phyloP scores from a whole-genome alignment of 805 yeast genomes.

The Zygotorulaspora danielsina region DNA sequence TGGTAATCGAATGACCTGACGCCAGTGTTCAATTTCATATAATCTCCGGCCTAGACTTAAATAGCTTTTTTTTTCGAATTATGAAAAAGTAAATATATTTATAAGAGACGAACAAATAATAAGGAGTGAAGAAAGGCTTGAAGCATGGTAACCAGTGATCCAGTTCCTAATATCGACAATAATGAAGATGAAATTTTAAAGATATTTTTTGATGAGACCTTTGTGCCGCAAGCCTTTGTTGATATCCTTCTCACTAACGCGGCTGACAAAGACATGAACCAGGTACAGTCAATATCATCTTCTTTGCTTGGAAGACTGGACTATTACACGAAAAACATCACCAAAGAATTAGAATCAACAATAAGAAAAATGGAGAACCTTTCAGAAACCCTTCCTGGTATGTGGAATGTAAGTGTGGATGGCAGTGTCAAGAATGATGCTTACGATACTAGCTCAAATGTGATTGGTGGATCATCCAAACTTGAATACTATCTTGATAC shows the following conservation, averaged over 20 bases:
- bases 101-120: too few relatives aligned
- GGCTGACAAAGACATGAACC: conserved; percentile 31
- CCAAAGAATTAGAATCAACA: conserved; percentile 49
- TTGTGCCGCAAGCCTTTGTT: conserved; percentile 59
- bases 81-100: too few relatives aligned
- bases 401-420: conserved; percentile 24
- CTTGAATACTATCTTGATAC: conserved; percentile 64
- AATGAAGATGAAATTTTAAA: conserved; percentile 43
- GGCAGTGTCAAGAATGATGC: conserved; percentile 13
- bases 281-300: conserved; percentile 47
- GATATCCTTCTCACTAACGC: conserved; percentile 55
- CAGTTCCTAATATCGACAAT: background rate
- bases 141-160: too few relatives aligned
- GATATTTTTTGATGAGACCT: conserved; percentile 66
- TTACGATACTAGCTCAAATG: conserved; percentile 23
- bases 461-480: conserved; percentile 46
- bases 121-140: too few relatives aligned
- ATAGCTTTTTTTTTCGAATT: too few relatives aligned
- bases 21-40: too few relatives aligned
- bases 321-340: conserved; percentile 55
- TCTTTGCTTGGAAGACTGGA: conserved; percentile 56
- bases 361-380: conserved; percentile 46
- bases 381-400: conserved; percentile 47
- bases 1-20: too few relatives aligned
- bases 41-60: too few relatives aligned